phyloP scores from a whole-genome alignment of 306 rosid genomes.

The Urtica urens region DNA sequence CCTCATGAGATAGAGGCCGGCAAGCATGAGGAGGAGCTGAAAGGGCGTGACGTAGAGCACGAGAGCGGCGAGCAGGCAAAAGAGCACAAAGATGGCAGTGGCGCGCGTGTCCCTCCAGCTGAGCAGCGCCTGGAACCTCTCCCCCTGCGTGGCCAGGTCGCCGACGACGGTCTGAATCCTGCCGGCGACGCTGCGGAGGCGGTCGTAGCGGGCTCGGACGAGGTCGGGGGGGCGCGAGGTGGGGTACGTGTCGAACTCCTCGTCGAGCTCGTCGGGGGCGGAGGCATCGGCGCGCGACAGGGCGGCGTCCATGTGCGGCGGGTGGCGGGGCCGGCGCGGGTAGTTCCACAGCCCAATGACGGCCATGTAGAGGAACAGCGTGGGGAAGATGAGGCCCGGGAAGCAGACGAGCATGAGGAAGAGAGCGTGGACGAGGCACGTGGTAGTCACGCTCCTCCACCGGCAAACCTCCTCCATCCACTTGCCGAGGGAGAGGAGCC shows the following conservation, averaged over 20 bases:
- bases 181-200: slow-evolving; percentile 73
- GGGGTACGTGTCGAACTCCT: slow-evolving; percentile 79
- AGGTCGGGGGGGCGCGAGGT: slow-evolving; percentile 37
- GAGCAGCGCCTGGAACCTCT: slow-evolving; percentile 62
- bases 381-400: slow-evolving; percentile 79
- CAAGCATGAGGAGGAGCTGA: slow-evolving; percentile 33
- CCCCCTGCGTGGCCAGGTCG: slow-evolving; percentile 83
- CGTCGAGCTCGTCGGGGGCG: slow-evolving; percentile 69
- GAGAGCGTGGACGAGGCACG: slow-evolving; percentile 69
- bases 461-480: slow-evolving; percentile 73
- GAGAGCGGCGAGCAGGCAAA: slow-evolving; percentile 45
- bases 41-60: slow-evolving; percentile 60
- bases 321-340: slow-evolving; percentile 53
- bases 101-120: slow-evolving; percentile 98
- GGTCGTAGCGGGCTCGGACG: slow-evolving; percentile 70
- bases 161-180: slow-evolving; percentile 83
- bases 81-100: slow-evolving; percentile 35
- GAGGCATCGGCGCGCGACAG: slow-evolving; percentile 55
- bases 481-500: slow-evolving; percentile 32
- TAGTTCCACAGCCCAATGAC: slow-evolving; percentile 78
- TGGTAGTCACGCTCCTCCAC: slow-evolving; percentile 65
- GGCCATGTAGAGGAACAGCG: slow-evolving; percentile 78
- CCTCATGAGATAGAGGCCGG: slow-evolving; percentile 73
- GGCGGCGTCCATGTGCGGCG: slow-evolving; percentile 80
- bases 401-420: slow-evolving; percentile 67